Conservation (phyloP, 2,329 filamentous ascomycete species). For the Aureobasidium musti region DNA sequence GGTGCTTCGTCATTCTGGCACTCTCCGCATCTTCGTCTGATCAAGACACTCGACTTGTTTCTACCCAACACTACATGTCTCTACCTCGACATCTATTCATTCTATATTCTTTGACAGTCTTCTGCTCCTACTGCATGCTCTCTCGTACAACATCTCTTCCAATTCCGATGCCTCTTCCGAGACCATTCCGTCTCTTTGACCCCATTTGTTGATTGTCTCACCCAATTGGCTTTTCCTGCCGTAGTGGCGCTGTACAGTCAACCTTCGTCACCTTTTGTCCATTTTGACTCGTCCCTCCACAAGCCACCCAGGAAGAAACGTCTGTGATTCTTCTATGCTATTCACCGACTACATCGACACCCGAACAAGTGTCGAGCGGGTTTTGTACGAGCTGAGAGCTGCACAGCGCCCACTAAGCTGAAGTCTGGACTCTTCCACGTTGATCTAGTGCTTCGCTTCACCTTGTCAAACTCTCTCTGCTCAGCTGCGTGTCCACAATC, state of each 20-base stretch:
- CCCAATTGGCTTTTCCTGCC: not conserved
- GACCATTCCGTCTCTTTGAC: not conserved
- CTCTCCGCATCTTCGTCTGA: slow-evolving; percentile 8
- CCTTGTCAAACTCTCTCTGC: not conserved
- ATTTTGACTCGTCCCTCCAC: not conserved
- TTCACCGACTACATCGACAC: not conserved
- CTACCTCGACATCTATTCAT: no score
- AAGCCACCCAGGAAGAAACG: not conserved
- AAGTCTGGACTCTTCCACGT: not conserved
- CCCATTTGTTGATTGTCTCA: slow-evolving; percentile 1
- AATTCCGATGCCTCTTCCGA: not conserved
- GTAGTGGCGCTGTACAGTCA: slow-evolving; percentile 6
- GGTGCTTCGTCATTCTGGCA: slow-evolving; percentile 19
- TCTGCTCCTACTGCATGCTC: not conserved
- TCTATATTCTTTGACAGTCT: not conserved
- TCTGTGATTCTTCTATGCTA: not conserved
- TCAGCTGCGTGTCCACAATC: not conserved
- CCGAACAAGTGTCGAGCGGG: not conserved
- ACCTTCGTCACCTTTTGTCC: not conserved
- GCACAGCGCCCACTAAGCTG: not conserved
- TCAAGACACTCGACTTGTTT: not conserved
- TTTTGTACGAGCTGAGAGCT: not conserved
- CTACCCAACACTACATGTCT: not conserved
- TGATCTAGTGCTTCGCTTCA: not conserved
- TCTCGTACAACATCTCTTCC: not conserved